Conservation (phyloP, 2,329 filamentous ascomycete genomes). For the Penicillium sp. region DNA sequence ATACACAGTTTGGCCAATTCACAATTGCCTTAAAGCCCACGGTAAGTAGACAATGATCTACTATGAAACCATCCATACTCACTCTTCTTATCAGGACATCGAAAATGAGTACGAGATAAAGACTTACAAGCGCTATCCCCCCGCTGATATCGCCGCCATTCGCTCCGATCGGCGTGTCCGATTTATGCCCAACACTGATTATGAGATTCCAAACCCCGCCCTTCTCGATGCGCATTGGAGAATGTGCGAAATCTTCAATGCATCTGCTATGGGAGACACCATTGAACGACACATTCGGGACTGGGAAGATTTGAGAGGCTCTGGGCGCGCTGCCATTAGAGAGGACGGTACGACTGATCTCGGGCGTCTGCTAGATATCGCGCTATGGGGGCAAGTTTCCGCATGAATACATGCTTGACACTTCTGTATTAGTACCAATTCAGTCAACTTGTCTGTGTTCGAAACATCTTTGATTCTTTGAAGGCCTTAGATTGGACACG, state of each 20-base stretch:
- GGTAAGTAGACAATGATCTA: neutral
- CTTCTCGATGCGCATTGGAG: neutral
- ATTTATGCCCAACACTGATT: neutral
- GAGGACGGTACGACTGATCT: neutral
- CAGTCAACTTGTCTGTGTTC: no score
- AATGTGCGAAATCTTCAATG: neutral
- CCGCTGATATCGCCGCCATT: neutral
- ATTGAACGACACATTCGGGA: neutral
- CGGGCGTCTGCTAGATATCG: neutral
- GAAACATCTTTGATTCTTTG: no score
- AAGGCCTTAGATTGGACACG: no score
- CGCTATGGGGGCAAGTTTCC: neutral
- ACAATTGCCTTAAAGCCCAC: neutral
- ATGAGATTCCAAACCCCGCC: neutral
- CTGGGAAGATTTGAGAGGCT: neutral
- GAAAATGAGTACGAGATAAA: neutral
- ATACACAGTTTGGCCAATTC: neutral
- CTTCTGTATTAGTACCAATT: neutral
- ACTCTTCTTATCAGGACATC: neutral
- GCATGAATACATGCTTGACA: neutral
- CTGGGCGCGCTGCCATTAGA: neutral
- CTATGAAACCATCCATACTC: neutral
- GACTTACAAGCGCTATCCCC: neutral
- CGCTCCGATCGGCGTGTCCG: neutral
- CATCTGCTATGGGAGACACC: neutral